Percentiles rank a stretch among this genome's conserved stretches.
These are phyloP conservation scores for Microbotryum intermedium DNA, from an alignment of 1,284 basidiomycete genomes.

Conservation along the genomic window DNA sequence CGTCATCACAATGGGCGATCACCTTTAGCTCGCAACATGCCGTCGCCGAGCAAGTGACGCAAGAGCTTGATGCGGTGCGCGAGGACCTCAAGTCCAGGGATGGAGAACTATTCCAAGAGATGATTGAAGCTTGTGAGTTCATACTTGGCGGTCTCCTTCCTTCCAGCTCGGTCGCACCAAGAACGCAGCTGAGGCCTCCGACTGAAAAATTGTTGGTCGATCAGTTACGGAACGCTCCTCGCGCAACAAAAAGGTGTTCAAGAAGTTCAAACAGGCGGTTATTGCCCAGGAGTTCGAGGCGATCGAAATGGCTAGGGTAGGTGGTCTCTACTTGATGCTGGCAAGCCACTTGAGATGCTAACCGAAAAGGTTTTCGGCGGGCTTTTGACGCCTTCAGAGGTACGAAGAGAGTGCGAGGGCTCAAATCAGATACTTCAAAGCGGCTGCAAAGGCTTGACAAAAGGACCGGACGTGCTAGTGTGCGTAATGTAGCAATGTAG, in stretches of 20 bases:
- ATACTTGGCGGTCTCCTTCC: no score
- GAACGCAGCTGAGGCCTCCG: no score
- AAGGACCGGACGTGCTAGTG: background rate
- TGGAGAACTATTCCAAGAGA: background rate
- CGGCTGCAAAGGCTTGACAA: background rate
- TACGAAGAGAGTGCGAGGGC: background rate
- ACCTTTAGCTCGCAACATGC: background rate
- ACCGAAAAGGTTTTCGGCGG: background rate
- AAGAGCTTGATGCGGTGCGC: background rate
- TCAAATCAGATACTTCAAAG: background rate
- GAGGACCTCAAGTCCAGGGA: background rate
- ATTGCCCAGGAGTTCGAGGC: background rate
- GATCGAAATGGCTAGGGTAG: constrained; percentile 3
- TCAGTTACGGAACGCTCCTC: constrained; percentile 6
- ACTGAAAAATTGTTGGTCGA: no score
- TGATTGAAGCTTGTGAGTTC: constrained; percentile 4
- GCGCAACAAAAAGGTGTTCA: background rate
- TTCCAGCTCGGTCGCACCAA: no score
- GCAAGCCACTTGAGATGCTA: background rate
- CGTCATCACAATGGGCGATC: background rate
- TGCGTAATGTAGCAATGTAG: background rate
- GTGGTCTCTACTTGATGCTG: background rate
- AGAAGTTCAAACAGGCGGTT: constrained; percentile 1
- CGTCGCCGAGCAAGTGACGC: background rate
- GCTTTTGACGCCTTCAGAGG: background rate